A percentile compares a stretch with the other conserved stretches of the same genome.
Evolutionary conservation across 2,329 filamentous ascomycete species (phyloP).

Genomic region (Elsinoe australis): DNA sequence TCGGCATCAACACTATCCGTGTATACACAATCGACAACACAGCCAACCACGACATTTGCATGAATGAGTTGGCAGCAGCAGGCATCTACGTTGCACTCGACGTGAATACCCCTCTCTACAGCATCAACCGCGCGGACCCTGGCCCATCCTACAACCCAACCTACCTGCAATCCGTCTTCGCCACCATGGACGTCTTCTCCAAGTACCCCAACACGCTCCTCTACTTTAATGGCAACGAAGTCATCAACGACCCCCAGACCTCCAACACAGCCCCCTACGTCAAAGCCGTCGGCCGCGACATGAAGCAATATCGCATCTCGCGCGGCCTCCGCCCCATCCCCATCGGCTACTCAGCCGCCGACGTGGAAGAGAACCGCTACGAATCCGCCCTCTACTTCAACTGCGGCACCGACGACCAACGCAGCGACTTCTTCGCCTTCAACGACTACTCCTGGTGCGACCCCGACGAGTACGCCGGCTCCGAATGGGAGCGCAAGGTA

Average conservation of each 20-base stretch:
- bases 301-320: slow-evolving; percentile 73
- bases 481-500: slow-evolving; percentile 84
- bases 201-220: slow-evolving; percentile 81
- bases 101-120: slow-evolving; percentile 86
- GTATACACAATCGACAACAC: slow-evolving; percentile 91
- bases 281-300: slow-evolving; percentile 66
- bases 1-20: slow-evolving; percentile 85
- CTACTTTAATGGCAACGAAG: slow-evolving; percentile 74
- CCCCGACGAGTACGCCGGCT: slow-evolving; percentile 57
- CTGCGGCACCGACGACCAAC: slow-evolving; percentile 75
- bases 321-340: slow-evolving; percentile 61
- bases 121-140: slow-evolving; percentile 71
- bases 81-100: slow-evolving; percentile 90
- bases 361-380: slow-evolving; percentile 76
- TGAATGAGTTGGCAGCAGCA: slow-evolving; percentile 69
- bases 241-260: slow-evolving; percentile 56
- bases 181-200: slow-evolving; percentile 76
- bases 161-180: slow-evolving; percentile 80
- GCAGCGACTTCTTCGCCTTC: slow-evolving; percentile 82
- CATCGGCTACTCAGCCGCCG: slow-evolving; percentile 76
- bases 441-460: slow-evolving; percentile 88
- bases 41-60: slow-evolving; percentile 72
- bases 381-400: slow-evolving; percentile 86
- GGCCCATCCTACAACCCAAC: slow-evolving; percentile 72
- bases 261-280: slow-evolving; percentile 61